Evolutionary conservation across 2,329 filamentous ascomycete genomes (phyloP), one percentile per base, ranked within the genome.

Genomic region (Fusarium penzigii): DNA sequence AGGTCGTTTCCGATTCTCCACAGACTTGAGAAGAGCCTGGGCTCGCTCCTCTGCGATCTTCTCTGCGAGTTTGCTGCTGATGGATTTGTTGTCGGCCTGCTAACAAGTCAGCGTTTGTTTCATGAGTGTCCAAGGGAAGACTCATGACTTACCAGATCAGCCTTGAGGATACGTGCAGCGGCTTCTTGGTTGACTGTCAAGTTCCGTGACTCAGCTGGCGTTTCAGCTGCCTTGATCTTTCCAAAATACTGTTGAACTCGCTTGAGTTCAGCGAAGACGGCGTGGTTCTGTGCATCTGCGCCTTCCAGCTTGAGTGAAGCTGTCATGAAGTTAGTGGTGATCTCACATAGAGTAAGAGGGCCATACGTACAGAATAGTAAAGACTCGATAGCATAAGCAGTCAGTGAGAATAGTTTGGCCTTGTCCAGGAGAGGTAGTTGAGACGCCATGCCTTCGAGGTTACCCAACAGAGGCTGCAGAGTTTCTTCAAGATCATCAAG

Each of bases 391-490:
- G 92, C 83, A 70, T 97, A 99, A 16, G 91, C 88, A 46, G 87
- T 80, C 17, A 96, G 79, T n/a, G 94, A 87, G 68, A 95, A 91
- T 53, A 97, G 85, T 75, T 97, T 97, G 8, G 94, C 92, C 75
- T 91, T 92, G 77, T 97, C 93, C 55, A 99, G 80, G n/a, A 97
- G 80, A 2, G 93, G 92, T 29, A 97, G 79, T 68, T 91, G 91
- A 49, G 85, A 86, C 6, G 90, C 85, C 51, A 84, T 82, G 39
- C 87, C 83, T 46, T 84, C 77, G 41, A 97, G 75, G 45, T 80
- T 79, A 36, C 79, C 77, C 25, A 96, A 75, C 6, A 97, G 75
- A n/a, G 93, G 91, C 57, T 83, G 74, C 29, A 97, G 78, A 5
- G 83, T 79, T 36, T 86, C 82, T 68, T 95, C 85, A 43, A 97